Percentiles rank a stretch among this genome's conserved stretches.
Evolutionary conservation across 179 eudicot species (phyloP).

Genomic region (Camellia oleifera): DNA sequence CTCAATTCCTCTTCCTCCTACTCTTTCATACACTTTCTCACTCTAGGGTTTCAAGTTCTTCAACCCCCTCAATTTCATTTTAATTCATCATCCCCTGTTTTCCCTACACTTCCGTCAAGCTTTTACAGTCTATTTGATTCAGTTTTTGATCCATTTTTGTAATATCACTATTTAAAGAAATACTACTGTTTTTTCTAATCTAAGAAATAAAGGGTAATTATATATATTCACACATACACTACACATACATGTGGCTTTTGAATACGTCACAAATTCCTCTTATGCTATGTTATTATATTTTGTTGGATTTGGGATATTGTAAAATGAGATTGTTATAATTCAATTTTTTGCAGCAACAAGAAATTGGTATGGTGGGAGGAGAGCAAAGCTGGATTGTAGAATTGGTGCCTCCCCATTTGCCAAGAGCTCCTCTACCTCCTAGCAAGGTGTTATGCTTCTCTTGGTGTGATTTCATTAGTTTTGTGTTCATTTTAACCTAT

Average conservation of each 20-base stretch:
- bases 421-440: constrained; percentile 46
- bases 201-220: neutral
- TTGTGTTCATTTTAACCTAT: neutral
- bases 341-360: constrained; percentile 51
- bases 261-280: neutral
- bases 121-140: neutral
- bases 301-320: neutral
- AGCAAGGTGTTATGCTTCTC: constrained; percentile 52
- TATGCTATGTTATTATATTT: neutral
- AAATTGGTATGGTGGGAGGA: constrained; percentile 44
- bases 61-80: neutral
- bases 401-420: constrained; percentile 49
- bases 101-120: neutral
- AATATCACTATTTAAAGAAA: neutral
- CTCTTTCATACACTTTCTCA: neutral
- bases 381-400: constrained; percentile 45
- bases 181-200: neutral
- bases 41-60: neutral
- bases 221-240: neutral
- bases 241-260: neutral
- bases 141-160: neutral
- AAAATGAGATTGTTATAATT: neutral
- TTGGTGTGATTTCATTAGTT: neutral
- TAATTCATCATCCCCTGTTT: neutral
- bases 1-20: neutral